Conservation (phyloP, 2,329 filamentous ascomycete genomes). For the Atkinsonella texensis region DNA sequence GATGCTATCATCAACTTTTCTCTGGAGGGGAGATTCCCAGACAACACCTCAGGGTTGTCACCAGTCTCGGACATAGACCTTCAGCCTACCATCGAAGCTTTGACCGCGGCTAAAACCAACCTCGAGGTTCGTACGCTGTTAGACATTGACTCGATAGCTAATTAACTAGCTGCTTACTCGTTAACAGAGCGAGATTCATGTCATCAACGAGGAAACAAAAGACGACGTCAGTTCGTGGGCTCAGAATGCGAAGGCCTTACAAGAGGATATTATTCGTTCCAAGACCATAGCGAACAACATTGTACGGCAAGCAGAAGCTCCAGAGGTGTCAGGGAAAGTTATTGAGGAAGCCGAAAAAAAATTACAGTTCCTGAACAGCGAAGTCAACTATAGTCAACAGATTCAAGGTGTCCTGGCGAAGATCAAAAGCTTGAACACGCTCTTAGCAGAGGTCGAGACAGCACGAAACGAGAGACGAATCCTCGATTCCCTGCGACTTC, state of each 20-base stretch:
- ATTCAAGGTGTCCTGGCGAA: conserved; percentile 37
- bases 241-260: conserved; percentile 67
- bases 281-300: conserved; percentile 72
- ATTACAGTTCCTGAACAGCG: conserved; percentile 43
- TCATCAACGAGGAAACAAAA: conserved; percentile 63
- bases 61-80: conserved; percentile 26
- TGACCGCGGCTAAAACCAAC: conserved; percentile 22
- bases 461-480: conserved; percentile 42
- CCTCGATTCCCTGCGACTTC: conserved; percentile 42
- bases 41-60: conserved; percentile 23
- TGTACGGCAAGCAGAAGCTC: conserved; percentile 59
- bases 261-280: conserved; percentile 73
- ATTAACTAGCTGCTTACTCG: neutral
- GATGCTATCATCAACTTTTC: conserved; percentile 29
- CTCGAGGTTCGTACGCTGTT: conserved; percentile 24
- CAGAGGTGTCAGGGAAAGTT: conserved; percentile 39
- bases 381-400: conserved; percentile 47
- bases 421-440: conserved; percentile 44
- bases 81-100: conserved; percentile 26
- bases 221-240: conserved; percentile 81
- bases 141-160: neutral
- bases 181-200: conserved; percentile 50
- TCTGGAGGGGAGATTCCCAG: conserved; percentile 29
- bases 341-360: conserved; percentile 41
- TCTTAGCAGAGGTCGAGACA: conserved; percentile 50